Evolutionary conservation across 805 yeast genomes (phyloP), one percentile per base, ranked within the genome.

Genomic region (Kazachstania africana): DNA sequence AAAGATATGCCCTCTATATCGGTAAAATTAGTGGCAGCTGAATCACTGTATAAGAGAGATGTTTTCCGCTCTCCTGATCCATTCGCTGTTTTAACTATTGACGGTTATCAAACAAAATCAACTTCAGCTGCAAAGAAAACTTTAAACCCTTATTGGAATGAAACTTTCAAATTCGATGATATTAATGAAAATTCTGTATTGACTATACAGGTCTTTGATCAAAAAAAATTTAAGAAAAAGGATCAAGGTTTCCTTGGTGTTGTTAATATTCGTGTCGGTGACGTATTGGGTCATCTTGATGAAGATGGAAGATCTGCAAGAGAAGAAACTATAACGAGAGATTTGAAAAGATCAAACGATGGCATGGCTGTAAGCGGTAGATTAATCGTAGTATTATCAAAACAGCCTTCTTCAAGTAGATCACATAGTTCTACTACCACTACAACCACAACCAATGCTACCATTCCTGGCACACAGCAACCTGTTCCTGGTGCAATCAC

Each of bases 221-320:
- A 88, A 56, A 87, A 85, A 56, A 91, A 91, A 59, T 91, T 91
- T 64, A 91, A 91, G 57, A 85, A 84, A 74, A 87, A 85, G 69
- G 98, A 91, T 55, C 99, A 91, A 59, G 99, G 99, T 4, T 91
- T 91, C 47, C 65, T 91, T 32, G 99, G 99, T 36, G 97, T 91
- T 13, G 91, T 91, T 38, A 91, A 91, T 55, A 71, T 91, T 32
- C 68, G 93, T 42, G 72, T 91, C 19, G 88, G 88, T 26, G 97
- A 91, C 55, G 84, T 82, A 18, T 27, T 56, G 29, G 55, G 57
- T 5, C 53, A 49, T 37, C 70, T 88, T 36, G 93, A 85, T 52
- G 64, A 78, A 33, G 62, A 60, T 26, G 60, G 60, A 10, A 51
- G 53, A 23, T 39, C 34, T 45, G 40, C 48, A 24, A 41, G 47